phyloP scores from a whole-genome alignment of 768 basidiomycete species.

The Kwoniella dendrophila region DNA sequence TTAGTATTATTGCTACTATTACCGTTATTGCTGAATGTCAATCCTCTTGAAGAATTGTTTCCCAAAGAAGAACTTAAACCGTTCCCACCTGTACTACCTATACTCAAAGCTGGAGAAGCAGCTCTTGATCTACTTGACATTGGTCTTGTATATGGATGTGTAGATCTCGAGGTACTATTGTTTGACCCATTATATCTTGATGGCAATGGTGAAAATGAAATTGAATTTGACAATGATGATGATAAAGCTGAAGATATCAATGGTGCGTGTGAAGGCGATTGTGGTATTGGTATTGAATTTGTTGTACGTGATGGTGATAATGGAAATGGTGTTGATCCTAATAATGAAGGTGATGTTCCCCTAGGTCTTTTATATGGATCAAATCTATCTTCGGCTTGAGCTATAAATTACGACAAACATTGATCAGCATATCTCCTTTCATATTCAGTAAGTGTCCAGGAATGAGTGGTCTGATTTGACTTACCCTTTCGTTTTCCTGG shows the following conservation, averaged over 20 bases:
- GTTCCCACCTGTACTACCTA: conserved; percentile 42
- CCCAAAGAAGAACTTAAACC: conserved; percentile 30
- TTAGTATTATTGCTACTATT: conserved; percentile 3
- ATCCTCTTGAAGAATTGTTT: background rate
- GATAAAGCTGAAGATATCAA: conserved; percentile 27
- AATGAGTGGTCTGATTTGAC: background rate
- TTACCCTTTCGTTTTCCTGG: conserved; percentile 52
- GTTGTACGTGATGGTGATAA: conserved; percentile 41
- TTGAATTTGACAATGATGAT: conserved; percentile 16
- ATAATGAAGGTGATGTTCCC: conserved; percentile 40
- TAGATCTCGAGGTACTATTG: conserved; percentile 8
- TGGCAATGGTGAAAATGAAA: no score
- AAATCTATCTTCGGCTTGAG: conserved; percentile 47
- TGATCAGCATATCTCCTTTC: conserved; percentile 1
- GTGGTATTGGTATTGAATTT: conserved; percentile 39
- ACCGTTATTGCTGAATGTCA: background rate
- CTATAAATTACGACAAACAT: conserved; percentile 10
- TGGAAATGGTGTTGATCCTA: conserved; percentile 13
- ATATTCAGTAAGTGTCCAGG: background rate
- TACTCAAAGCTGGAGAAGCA: conserved; percentile 45
- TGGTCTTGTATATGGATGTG: conserved; percentile 40
- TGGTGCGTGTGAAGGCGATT: conserved; percentile 36
- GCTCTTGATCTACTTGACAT: conserved; percentile 39
- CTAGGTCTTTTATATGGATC: conserved; percentile 51
- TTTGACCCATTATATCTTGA: no score